phyloP scores from a whole-genome alignment of 2,329 filamentous ascomycete species.

The Microsporum audouinii region DNA sequence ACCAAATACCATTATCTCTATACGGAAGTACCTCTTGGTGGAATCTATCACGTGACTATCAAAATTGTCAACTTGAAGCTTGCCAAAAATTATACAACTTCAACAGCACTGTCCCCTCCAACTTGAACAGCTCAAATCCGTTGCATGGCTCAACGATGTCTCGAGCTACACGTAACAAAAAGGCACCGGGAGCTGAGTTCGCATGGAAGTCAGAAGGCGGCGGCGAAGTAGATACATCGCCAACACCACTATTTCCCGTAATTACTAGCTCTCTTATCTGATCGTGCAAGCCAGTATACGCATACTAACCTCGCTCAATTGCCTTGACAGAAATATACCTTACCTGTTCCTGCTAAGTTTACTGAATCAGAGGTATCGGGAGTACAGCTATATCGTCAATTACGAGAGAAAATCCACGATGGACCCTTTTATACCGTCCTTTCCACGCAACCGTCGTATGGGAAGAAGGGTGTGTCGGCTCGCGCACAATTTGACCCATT shows the following conservation, averaged over 20 bases:
- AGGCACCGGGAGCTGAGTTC: constrained; percentile 32
- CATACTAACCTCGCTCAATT: neutral
- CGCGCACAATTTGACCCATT: constrained; percentile 49
- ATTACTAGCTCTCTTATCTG: constrained; percentile 10
- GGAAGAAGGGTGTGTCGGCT: constrained; percentile 31
- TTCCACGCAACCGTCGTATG: constrained; percentile 28
- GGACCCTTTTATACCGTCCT: constrained; percentile 50
- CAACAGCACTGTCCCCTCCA: neutral
- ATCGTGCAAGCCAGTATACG: neutral
- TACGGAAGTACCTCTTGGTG: neutral
- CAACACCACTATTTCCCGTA: constrained; percentile 40
- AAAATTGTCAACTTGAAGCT: neutral
- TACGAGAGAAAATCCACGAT: constrained; percentile 47
- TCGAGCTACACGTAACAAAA: constrained; percentile 30
- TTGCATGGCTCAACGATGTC: constrained; percentile 24
- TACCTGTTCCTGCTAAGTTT: constrained; percentile 26
- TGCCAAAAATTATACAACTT: neutral
- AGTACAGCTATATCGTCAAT: constrained; percentile 40
- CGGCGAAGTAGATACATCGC: constrained; percentile 34
- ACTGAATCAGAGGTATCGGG: constrained; percentile 35
- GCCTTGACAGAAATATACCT: constrained; percentile 26
- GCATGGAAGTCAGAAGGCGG: constrained; percentile 31
- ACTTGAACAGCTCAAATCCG: neutral
- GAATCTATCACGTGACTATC: neutral
- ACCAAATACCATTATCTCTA: neutral